A percentile compares a stretch with the other conserved stretches of the same genome.
Evolutionary conservation across 2,329 filamentous ascomycete genomes (phyloP).

Genomic region (Didymella lethalis): DNA sequence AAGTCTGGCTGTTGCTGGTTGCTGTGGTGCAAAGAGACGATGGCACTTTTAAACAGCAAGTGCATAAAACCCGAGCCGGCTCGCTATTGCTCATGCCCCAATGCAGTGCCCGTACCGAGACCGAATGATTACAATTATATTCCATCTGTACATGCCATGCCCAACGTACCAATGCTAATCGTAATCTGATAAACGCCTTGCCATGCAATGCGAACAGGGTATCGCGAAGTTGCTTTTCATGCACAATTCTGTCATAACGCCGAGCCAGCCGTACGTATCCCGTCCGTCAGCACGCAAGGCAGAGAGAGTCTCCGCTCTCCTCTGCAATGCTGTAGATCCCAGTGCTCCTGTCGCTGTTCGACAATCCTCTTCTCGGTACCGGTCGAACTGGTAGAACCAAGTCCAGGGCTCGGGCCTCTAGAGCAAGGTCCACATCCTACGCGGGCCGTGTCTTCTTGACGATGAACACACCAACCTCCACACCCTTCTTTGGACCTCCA

Average conservation of each 20-base stretch:
- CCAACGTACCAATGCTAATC: constrained; percentile 3
- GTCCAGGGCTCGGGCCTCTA: not conserved
- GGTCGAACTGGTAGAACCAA: constrained; percentile 1
- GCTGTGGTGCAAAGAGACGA: too few species aligned
- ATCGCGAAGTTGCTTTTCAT: constrained; percentile 23
- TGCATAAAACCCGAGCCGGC: too few species aligned
- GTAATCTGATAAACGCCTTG: constrained; percentile 17
- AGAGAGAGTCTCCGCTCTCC: constrained; percentile 1
- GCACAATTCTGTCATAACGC: constrained; percentile 19
- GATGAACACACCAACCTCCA: constrained; percentile 60
- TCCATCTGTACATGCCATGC: constrained; percentile 5
- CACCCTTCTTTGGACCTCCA: constrained; percentile 54
- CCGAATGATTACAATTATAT: constrained; percentile 14
- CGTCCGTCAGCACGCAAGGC: not conserved
- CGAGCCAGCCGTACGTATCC: constrained; percentile 10
- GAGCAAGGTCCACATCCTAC: constrained; percentile 15
- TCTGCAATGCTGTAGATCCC: not conserved
- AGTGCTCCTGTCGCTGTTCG: constrained; percentile 1
- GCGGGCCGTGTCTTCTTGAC: constrained; percentile 43
- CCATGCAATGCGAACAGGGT: constrained; percentile 25
- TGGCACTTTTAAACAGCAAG: too few species aligned
- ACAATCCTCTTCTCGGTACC: not conserved
- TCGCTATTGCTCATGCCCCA: too few species aligned
- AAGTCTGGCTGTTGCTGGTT: too few species aligned
- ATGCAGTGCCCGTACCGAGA: not conserved